A percentile compares a stretch with the other conserved stretches of the same genome.
phyloP scores from a whole-genome alignment of 352 stramenopile genomes.

The Phytophthora citricola region DNA sequence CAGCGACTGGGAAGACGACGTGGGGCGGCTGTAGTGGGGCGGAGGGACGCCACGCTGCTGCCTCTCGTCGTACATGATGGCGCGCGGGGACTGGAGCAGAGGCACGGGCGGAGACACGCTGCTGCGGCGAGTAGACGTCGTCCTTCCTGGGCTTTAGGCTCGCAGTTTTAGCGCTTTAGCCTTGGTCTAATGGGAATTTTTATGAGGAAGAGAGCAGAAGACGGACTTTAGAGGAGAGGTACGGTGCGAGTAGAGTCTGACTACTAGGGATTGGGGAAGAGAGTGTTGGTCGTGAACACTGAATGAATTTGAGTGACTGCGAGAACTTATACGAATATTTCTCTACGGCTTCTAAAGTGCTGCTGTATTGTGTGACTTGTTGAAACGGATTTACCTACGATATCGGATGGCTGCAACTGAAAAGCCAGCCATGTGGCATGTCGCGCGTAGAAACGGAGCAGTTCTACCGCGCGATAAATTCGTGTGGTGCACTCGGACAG shows the following conservation, averaged over 20 bases:
- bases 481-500: not conserved
- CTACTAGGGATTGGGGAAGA: constrained; percentile 11
- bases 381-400: not conserved
- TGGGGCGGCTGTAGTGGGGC: constrained; percentile 5
- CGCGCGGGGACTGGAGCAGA: constrained; percentile 31
- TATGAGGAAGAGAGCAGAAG: constrained; percentile 3
- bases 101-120: constrained; percentile 26
- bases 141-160: constrained; percentile 4
- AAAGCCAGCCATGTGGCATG: not conserved
- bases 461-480: constrained; percentile 2
- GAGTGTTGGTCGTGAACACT: not conserved
- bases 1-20: constrained; percentile 49
- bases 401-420: not conserved
- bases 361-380: not conserved
- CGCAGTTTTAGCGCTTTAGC: too few species aligned
- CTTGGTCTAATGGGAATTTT: too few species aligned
- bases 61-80: constrained; percentile 34
- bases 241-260: constrained; percentile 10
- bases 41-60: not conserved
- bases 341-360: too few species aligned
- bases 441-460: not conserved
- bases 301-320: too few species aligned
- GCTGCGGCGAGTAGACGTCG: constrained; percentile 16
- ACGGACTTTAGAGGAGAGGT: constrained; percentile 5
- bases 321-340: not conserved